Conservation (phyloP, 202 grass and related monocot genomes). For the Schoenoplectus tabernaemontani region DNA sequence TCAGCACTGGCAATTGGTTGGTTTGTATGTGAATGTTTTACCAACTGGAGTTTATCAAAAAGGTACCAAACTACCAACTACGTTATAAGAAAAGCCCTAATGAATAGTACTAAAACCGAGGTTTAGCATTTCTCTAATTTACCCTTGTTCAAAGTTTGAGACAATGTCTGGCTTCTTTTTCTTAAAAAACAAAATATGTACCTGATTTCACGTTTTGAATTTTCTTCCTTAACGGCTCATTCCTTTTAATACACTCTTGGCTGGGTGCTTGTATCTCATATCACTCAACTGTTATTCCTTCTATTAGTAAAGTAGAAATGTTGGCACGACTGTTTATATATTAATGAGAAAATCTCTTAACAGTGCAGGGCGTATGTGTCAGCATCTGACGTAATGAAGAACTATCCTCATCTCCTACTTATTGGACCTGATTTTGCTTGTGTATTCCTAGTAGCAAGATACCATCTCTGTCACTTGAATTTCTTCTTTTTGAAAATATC, state of each 20-base stretch:
- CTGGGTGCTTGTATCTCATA: no score
- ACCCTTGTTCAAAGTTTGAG: background rate
- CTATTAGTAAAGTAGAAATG: background rate
- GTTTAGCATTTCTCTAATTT: background rate
- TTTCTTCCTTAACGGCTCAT: slow-evolving; percentile 36
- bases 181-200: no score
- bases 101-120: background rate
- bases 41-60: background rate
- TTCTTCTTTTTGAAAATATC: background rate
- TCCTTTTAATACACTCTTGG: slow-evolving; percentile 27
- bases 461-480: background rate
- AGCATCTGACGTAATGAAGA: no score
- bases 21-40: slow-evolving; percentile 10
- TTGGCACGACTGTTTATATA: background rate
- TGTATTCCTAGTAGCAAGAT: slow-evolving; percentile 12
- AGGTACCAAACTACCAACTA: no score
- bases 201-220: no score
- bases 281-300: background rate
- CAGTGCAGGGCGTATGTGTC: slow-evolving; percentile 38
- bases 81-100: no score
- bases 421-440: no score
- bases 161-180: no score
- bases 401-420: no score
- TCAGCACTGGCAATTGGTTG: slow-evolving; percentile 52
- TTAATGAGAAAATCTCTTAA: background rate